A percentile compares a stretch with the other conserved stretches of the same genome.
Evolutionary conservation across 2,329 filamentous ascomycete species (phyloP).

Genomic region (Huntiella moniliformis): DNA sequence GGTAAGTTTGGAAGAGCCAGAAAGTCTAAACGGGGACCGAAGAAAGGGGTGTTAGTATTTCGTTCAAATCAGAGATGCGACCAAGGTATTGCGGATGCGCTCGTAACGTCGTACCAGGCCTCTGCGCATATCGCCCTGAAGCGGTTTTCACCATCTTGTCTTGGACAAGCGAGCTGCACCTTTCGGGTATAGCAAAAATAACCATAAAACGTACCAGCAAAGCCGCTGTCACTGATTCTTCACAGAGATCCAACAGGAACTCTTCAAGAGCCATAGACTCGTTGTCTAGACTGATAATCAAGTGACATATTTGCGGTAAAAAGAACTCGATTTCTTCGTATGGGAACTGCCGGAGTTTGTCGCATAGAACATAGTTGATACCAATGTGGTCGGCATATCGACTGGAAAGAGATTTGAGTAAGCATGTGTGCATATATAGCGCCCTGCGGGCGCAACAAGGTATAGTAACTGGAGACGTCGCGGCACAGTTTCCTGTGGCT

Average conservation of each 20-base stretch:
- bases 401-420: slow-evolving; percentile 25
- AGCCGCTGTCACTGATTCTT: slow-evolving; percentile 71
- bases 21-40: slow-evolving; percentile 42
- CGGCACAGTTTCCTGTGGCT: not conserved
- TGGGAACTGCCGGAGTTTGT: slow-evolving; percentile 72
- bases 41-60: too few species aligned
- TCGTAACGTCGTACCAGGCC: too few species aligned
- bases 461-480: not conserved
- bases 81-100: slow-evolving; percentile 5
- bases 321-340: slow-evolving; percentile 91
- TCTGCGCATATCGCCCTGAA: too few species aligned
- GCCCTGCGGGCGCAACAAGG: too few species aligned
- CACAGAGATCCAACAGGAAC: slow-evolving; percentile 68
- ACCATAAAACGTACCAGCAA: slow-evolving; percentile 44
- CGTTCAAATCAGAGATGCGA: not conserved
- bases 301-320: slow-evolving; percentile 70
- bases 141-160: not conserved
- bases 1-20: slow-evolving; percentile 77
- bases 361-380: slow-evolving; percentile 76
- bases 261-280: slow-evolving; percentile 84
- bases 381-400: slow-evolving; percentile 80
- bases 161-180: not conserved
- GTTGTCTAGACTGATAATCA: slow-evolving; percentile 74
- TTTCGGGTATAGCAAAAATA: not conserved
- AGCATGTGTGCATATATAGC: not conserved